Evolutionary conservation across 1,284 basidiomycete species (phyloP).

Genomic region (Pascua sp.): DNA sequence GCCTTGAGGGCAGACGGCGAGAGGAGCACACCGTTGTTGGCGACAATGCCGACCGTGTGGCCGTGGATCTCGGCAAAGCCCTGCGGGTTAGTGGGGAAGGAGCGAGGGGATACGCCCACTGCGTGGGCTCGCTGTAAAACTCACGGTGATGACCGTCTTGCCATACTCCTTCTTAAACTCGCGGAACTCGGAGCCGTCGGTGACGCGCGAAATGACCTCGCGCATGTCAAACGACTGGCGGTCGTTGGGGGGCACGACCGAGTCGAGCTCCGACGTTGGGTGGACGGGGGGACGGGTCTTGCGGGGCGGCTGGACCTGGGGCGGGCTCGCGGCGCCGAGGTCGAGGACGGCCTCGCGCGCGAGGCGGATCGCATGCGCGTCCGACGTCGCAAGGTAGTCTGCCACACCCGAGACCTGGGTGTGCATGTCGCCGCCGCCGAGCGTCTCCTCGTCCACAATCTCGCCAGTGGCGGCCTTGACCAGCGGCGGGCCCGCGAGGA

Average conservation of each 20-base stretch:
- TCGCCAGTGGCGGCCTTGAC: conserved; percentile 95
- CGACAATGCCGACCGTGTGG: conserved; percentile 78
- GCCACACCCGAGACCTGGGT: conserved; percentile 89
- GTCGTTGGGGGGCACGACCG: conserved; percentile 84
- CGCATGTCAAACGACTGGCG: conserved; percentile 88
- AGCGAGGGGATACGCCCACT: no score
- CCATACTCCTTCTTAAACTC: conserved; percentile 97
- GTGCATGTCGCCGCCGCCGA: conserved; percentile 83
- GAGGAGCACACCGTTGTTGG: conserved; percentile 91
- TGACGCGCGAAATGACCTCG: conserved; percentile 84
- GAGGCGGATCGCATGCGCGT: conserved; percentile 81
- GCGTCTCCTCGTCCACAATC: conserved; percentile 84
- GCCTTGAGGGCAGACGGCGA: conserved; percentile 90
- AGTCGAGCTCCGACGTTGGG: conserved; percentile 74
- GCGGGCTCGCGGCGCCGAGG: conserved; percentile 54
- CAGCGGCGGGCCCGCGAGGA: conserved; percentile 91
- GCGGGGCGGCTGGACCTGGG: conserved; percentile 8
- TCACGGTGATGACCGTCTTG: conserved; percentile 71
- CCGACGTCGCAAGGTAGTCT: conserved; percentile 83
- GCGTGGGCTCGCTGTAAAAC: no score
- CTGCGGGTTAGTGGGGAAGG: no score
- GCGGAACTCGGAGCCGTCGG: conserved; percentile 85
- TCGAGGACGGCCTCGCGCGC: conserved; percentile 77
- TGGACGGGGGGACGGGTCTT: conserved; percentile 62
- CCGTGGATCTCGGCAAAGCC: conserved; percentile 90